These are phyloP conservation scores for Coccomyxa sp. DNA, from an alignment of 139 green algal genomes.

Conservation along the genomic window DNA sequence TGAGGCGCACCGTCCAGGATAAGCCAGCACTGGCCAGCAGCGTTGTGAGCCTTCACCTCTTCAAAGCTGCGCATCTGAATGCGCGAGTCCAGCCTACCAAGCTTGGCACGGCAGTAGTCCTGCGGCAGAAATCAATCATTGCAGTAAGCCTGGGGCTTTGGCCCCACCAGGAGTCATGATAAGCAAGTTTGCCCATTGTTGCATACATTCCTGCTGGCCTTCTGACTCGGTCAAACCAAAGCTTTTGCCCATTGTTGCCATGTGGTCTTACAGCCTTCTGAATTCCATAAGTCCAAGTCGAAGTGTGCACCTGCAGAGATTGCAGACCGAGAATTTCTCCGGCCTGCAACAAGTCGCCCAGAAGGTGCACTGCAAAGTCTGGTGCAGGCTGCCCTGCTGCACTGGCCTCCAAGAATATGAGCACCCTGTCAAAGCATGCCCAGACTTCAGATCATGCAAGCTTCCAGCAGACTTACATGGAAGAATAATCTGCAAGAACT, in stretches of 20 bases:
- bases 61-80: conserved; percentile 37
- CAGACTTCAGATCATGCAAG: not conserved
- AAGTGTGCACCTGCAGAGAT: conserved; percentile 33
- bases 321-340: conserved; percentile 39
- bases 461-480: not conserved
- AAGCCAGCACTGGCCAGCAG: conserved; percentile 36
- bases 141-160: conserved; percentile 41
- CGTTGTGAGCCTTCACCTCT: conserved; percentile 48
- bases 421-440: conserved; percentile 22
- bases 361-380: conserved; percentile 41
- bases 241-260: too few relatives aligned
- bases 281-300: too few relatives aligned
- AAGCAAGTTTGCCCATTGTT: too few relatives aligned
- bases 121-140: not conserved
- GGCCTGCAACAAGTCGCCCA: conserved; percentile 33
- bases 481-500: too few relatives aligned
- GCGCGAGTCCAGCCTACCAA: conserved; percentile 30
- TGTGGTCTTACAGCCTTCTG: too few relatives aligned
- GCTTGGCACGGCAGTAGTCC: conserved; percentile 3
- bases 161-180: not conserved
- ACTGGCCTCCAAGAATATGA: conserved; percentile 62
- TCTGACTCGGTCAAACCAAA: too few relatives aligned
- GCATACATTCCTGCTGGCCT: too few relatives aligned
- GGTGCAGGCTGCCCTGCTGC: conserved; percentile 24
- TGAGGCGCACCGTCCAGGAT: conserved; percentile 38